phyloP scores from a whole-genome alignment of 2,329 filamentous ascomycete genomes.

The Aspergillus proliferans region DNA sequence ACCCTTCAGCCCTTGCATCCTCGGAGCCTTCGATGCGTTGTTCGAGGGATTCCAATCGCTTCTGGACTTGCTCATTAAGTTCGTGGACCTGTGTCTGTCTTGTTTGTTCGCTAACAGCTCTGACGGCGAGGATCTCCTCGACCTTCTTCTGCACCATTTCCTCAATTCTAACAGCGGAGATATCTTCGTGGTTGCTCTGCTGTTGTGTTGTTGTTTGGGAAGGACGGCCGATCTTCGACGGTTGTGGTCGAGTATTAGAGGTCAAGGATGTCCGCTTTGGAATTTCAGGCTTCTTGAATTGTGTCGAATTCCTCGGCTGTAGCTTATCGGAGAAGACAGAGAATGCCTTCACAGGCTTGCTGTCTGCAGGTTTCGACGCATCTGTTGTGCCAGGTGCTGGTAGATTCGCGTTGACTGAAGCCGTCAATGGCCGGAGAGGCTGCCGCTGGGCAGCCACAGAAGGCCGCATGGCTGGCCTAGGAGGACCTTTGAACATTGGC shows the following conservation, averaged over 20 bases:
- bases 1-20: conserved; percentile 70
- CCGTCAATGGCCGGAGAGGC: conserved; percentile 69
- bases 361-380: conserved; percentile 48
- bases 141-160: conserved; percentile 90
- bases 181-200: conserved; percentile 40
- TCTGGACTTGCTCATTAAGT: conserved; percentile 71
- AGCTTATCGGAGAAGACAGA: conserved; percentile 74
- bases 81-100: conserved; percentile 41
- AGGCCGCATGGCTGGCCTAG: conserved; percentile 45
- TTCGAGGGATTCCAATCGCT: conserved; percentile 75
- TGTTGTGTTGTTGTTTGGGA: conserved; percentile 20
- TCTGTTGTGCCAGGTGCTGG: conserved; percentile 49
- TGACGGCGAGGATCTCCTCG: conserved; percentile 77
- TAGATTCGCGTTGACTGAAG: conserved; percentile 67
- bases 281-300: conserved; percentile 34
- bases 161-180: conserved; percentile 73
- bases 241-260: conserved; percentile 22
- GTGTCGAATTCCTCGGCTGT: conserved; percentile 38
- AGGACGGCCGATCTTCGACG: conserved; percentile 44
- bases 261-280: conserved; percentile 41
- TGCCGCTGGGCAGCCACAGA: conserved; percentile 55
- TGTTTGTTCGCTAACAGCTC: conserved; percentile 53
- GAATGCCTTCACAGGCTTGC: conserved; percentile 76
- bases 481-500: conserved; percentile 73
- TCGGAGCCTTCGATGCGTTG: conserved; percentile 73